These are phyloP conservation scores for Diaporthe vexans DNA, from an alignment of 2,329 filamentous ascomycete genomes.

Conservation along the genomic window DNA sequence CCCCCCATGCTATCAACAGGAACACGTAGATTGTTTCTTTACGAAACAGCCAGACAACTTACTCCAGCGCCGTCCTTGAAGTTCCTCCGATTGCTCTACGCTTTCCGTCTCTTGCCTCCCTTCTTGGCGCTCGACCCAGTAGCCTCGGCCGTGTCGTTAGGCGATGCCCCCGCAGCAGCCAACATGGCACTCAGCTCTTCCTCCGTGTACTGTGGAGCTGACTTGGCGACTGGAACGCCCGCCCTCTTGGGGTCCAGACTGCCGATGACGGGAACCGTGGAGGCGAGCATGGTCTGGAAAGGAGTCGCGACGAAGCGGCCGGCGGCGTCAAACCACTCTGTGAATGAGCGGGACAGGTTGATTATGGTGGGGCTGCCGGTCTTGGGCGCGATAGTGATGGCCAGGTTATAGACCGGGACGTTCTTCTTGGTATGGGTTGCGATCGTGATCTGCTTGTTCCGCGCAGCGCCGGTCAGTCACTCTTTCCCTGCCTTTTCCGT, in stretches of 20 bases:
- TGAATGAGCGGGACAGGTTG: slow-evolving; percentile 75
- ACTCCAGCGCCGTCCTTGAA: not conserved
- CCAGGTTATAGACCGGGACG: slow-evolving; percentile 83
- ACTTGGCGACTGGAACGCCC: slow-evolving; percentile 53
- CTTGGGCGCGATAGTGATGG: slow-evolving; percentile 66
- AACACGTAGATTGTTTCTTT: not conserved
- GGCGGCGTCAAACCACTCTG: slow-evolving; percentile 80
- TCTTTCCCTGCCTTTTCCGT: not conserved
- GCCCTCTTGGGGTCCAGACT: slow-evolving; percentile 73
- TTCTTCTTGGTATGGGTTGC: slow-evolving; percentile 82
- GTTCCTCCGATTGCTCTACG: slow-evolving; percentile 44
- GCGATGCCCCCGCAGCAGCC: slow-evolving; percentile 53
- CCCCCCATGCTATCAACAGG: not conserved
- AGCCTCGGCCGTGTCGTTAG: slow-evolving; percentile 46
- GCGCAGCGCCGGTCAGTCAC: not conserved
- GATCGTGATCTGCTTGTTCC: slow-evolving; percentile 74
- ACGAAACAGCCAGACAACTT: not conserved
- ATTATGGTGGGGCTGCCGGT: slow-evolving; percentile 58
- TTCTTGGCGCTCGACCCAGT: slow-evolving; percentile 53
- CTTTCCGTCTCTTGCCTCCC: slow-evolving; percentile 63
- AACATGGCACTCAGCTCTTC: slow-evolving; percentile 65
- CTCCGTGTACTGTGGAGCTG: slow-evolving; percentile 53
- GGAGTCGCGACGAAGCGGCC: slow-evolving; percentile 81
- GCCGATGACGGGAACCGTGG: slow-evolving; percentile 75
- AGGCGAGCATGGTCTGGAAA: slow-evolving; percentile 83